Base-by-base conservation (phyloP, 176 grass and related monocot genomes). In the Oryza longistaminata region DNA sequence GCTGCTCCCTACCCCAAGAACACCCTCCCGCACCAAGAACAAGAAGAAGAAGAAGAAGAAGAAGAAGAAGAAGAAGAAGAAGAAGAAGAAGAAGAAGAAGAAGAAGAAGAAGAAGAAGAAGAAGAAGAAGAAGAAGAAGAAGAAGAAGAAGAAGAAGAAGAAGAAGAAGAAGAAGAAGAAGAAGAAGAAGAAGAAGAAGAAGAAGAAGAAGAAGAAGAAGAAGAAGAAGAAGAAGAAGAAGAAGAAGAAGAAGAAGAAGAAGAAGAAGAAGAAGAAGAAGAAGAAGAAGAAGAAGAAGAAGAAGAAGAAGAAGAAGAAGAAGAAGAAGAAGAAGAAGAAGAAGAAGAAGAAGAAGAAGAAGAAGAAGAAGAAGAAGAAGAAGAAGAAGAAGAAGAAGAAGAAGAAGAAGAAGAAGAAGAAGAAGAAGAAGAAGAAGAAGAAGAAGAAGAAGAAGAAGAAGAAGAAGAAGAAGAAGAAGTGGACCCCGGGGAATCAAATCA, bases 1-100 rank as follows among this genome's bases (percentile, higher is more conserved):
- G 31, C 70, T 44, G 55, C 68, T 78, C 80, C 68, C 74, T 82
- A 48, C 3, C 35, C 42, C 68, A 76, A 87, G 49, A 76, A 68
- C 77, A 43, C 53, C 5, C 46, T 49, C 46, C 46, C 0, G 46
- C 11, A 49, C 46, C 46, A 49, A 49, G 7, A 39, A 39, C 46
- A 48, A 48, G 0, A 39, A 39, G 6, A 40, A 40, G n/a, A 60
- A 55, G 17, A 75, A 22, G 35, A 45, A 58, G 0, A 39, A 39
- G 6, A 40, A 40, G n/a, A 60, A 55, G 17, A 75, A 22, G 35
- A 49, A 49, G 7, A 39, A 39, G 12, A 48, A 48, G 0, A 39
- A 39, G 6, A 40, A 40, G n/a, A 60, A 55, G 17, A 75, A 22
- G 35, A 45, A 58, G n/a, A 49, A 49, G 7, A 39, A 39, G 12